Percentiles rank a stretch among this genome's conserved stretches.
Conservation (phyloP, 768 basidiomycete genomes). For the Lentinula edodes region DNA sequence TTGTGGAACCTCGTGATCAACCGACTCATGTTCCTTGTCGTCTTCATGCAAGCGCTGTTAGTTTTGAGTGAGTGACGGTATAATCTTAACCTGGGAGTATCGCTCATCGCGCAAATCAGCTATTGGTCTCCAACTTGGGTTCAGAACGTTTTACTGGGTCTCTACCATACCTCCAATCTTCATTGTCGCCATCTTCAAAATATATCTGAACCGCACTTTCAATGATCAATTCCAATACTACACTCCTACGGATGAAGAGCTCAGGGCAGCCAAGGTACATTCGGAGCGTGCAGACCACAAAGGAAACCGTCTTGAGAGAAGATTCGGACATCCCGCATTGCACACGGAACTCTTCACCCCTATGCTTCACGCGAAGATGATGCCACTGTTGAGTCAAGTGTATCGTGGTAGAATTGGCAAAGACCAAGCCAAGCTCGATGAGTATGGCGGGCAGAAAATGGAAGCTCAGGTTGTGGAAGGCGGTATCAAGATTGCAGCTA, state of each 20-base stretch:
- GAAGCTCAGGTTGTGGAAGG: slow-evolving; percentile 70
- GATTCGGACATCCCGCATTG: slow-evolving; percentile 94
- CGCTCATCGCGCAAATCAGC: slow-evolving; percentile 35
- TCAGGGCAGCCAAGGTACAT: slow-evolving; percentile 67
- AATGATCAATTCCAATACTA: slow-evolving; percentile 72
- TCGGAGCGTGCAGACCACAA: slow-evolving; percentile 71
- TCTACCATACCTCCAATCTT: slow-evolving; percentile 84
- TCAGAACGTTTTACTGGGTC: slow-evolving; percentile 73
- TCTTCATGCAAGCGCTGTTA: slow-evolving; percentile 88
- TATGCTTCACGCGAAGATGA: slow-evolving; percentile 83
- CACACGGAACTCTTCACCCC: slow-evolving; percentile 83
- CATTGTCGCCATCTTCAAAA: slow-evolving; percentile 76
- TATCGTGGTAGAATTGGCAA: slow-evolving; percentile 67
- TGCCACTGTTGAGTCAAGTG: slow-evolving; percentile 69
- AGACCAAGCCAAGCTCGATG: slow-evolving; percentile 61
- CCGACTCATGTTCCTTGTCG: slow-evolving; percentile 67
- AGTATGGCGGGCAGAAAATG: slow-evolving; percentile 75
- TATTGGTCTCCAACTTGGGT: slow-evolving; percentile 77
- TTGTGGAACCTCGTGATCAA: slow-evolving; percentile 95
- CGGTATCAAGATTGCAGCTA: slow-evolving; percentile 78
- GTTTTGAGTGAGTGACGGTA: slow-evolving; percentile 64
- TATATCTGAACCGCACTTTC: slow-evolving; percentile 70
- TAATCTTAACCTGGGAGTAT: slow-evolving; percentile 8
- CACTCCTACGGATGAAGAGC: slow-evolving; percentile 76
- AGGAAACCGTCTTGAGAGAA: slow-evolving; percentile 74